Evolutionary conservation across 202 grass and related monocot species (phyloP).

Genomic region (Musa balbisiana): DNA sequence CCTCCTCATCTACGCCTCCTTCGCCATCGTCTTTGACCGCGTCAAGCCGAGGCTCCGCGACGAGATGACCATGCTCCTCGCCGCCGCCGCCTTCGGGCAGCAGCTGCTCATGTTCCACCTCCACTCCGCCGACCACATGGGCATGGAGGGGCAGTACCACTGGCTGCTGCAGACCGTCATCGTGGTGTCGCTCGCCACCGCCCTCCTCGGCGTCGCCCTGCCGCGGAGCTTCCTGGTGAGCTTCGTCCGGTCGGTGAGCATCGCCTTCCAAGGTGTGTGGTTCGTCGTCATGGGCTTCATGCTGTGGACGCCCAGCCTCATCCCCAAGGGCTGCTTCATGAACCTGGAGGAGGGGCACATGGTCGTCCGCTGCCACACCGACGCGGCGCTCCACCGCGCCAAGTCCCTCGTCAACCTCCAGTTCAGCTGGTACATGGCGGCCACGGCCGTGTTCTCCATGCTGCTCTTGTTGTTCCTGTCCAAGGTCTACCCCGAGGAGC

Average conservation of each 20-base stretch:
- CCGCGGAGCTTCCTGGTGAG: slow-evolving; percentile 11
- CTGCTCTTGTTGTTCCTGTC: background rate
- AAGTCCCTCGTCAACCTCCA: slow-evolving; percentile 14
- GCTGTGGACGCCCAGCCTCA: slow-evolving; percentile 17
- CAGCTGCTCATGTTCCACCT: slow-evolving; percentile 9
- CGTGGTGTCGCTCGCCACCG: background rate
- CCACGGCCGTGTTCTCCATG: background rate
- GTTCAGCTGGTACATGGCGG: slow-evolving; percentile 6
- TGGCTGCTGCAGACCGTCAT: slow-evolving; percentile 4
- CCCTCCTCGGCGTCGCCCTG: background rate
- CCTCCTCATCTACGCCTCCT: slow-evolving; percentile 6
- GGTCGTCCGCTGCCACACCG: background rate
- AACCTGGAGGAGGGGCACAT: slow-evolving; percentile 8
- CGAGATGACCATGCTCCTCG: background rate
- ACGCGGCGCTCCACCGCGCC: background rate
- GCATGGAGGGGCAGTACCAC: slow-evolving; percentile 11
- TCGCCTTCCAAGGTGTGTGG: slow-evolving; percentile 5
- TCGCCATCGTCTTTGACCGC: slow-evolving; percentile 2
- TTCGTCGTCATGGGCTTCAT: slow-evolving; percentile 14
- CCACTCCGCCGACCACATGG: slow-evolving; percentile 17
- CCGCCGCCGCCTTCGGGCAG: background rate
- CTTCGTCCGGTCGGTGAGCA: slow-evolving; percentile 15
- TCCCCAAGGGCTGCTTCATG: slow-evolving; percentile 8
- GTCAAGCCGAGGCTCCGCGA: background rate
- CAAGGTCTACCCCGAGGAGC: slow-evolving; percentile 2